Conservation (phyloP, 2,329 filamentous ascomycete genomes). For the Orbilia brochopaga region DNA sequence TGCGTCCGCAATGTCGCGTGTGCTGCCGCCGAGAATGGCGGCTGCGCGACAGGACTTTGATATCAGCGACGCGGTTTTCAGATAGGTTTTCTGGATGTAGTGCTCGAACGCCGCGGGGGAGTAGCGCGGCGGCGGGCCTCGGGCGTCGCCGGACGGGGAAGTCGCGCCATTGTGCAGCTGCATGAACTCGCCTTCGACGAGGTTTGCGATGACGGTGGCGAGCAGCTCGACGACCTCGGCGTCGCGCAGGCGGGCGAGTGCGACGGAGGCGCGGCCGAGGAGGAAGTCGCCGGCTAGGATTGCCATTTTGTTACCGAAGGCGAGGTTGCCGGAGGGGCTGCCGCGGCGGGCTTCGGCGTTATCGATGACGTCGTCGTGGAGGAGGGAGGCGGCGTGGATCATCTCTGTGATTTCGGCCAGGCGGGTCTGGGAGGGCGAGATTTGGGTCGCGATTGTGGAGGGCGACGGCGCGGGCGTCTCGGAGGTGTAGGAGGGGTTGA, state of each 20-base stretch:
- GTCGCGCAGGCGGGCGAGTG: conserved; percentile 85
- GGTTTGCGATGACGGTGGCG: conserved; percentile 93
- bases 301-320: conserved; percentile 99
- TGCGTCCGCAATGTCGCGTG: conserved; percentile 81
- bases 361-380: conserved; percentile 98
- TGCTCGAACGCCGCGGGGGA: conserved; percentile 87
- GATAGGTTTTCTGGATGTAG: conserved; percentile 97
- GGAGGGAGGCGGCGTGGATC: conserved; percentile 92
- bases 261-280: conserved; percentile 88
- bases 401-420: conserved; percentile 96
- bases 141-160: not conserved
- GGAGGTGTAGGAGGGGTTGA: conserved; percentile 69
- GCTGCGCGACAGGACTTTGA: conserved; percentile 93
- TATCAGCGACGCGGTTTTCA: conserved; percentile 94
- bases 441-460: conserved; percentile 58
- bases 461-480: conserved; percentile 23
- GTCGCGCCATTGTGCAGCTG: conserved; percentile 78
- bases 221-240: conserved; percentile 93
- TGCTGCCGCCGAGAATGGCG: conserved; percentile 79
- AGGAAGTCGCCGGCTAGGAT: conserved; percentile 97
- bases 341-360: conserved; percentile 84
- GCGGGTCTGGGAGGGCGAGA: conserved; percentile 89
- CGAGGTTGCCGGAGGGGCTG: conserved; percentile 84
- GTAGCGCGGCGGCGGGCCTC: conserved; percentile 33
- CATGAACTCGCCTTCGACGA: conserved; percentile 99